Conservation (phyloP, 192 early-diverging fungal species). For the Umbelopsis ramanniana region DNA sequence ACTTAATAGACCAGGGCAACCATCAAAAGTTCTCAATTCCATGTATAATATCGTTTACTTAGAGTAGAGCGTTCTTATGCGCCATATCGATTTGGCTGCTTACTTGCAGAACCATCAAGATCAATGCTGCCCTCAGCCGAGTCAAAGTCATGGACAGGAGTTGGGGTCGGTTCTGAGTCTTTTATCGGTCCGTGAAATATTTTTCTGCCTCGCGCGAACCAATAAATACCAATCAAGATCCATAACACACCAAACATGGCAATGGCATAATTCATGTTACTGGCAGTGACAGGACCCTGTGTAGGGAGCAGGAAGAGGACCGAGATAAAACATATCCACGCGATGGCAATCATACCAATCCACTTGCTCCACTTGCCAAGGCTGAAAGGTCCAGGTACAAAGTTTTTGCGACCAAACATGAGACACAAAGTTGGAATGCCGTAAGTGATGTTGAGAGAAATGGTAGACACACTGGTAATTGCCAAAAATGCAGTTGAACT, state of each 20-base stretch:
- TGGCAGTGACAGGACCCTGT: constrained; percentile 37
- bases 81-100: too few species aligned
- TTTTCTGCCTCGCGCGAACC: constrained; percentile 39
- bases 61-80: too few species aligned
- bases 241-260: constrained; percentile 40
- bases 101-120: neutral
- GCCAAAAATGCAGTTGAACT: constrained; percentile 41
- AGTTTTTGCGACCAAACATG: constrained; percentile 39
- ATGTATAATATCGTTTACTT: too few species aligned
- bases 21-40: too few species aligned
- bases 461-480: constrained; percentile 45
- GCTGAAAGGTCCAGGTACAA: constrained; percentile 46
- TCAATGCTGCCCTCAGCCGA: neutral
- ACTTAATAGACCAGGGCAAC: neutral
- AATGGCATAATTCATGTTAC: constrained; percentile 47
- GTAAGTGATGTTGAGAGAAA: constrained; percentile 45
- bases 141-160: neutral
- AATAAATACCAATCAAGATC: constrained; percentile 40
- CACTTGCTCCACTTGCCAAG: constrained; percentile 40
- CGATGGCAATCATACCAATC: constrained; percentile 41
- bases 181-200: constrained; percentile 41
- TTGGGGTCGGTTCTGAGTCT: neutral
- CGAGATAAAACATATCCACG: constrained; percentile 50
- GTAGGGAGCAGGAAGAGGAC: constrained; percentile 44
- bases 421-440: constrained; percentile 46